Percentiles rank a stretch among this genome's conserved stretches.
phyloP scores from a whole-genome alignment of 164 flowering plant genomes.

The Tetracentron sinense region DNA sequence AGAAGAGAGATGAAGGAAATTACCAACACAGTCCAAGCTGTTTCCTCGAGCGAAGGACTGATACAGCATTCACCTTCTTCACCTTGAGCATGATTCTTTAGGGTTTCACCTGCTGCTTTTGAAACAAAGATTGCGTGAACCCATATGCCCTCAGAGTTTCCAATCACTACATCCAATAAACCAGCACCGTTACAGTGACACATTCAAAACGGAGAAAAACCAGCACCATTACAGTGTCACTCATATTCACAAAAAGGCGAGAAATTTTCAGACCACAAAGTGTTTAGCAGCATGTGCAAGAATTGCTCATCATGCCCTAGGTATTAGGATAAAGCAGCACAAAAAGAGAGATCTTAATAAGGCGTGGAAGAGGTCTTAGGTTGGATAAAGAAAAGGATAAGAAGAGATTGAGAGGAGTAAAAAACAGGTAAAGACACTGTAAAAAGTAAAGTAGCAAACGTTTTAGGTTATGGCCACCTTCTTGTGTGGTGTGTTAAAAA shows the following conservation, averaged over 20 bases:
- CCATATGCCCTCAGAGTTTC: conserved; percentile 33
- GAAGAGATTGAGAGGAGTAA: too few relatives aligned
- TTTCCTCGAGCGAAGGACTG: conserved; percentile 24
- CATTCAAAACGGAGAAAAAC: neutral
- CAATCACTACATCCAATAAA: conserved; percentile 39
- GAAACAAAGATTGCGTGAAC: conserved; percentile 59
- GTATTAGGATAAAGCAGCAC: too few relatives aligned
- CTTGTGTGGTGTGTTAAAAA: too few relatives aligned
- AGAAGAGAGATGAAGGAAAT: conserved; percentile 50
- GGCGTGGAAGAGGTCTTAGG: neutral
- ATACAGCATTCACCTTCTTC: conserved; percentile 52
- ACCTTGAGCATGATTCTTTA: conserved; percentile 37
- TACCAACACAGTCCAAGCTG: conserved; percentile 47
- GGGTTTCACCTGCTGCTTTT: conserved; percentile 41
- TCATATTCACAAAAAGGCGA: too few relatives aligned
- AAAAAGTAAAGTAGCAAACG: too few relatives aligned
- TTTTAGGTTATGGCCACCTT: too few relatives aligned
- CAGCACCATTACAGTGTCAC: too few relatives aligned
- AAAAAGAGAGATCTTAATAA: neutral
- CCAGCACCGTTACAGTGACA: neutral
- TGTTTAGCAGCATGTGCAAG: neutral
- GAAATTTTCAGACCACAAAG: neutral
- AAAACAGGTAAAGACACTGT: too few relatives aligned
- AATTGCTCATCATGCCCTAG: neutral
- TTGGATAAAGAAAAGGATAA: neutral